Evolutionary conservation across 1,284 basidiomycete species (phyloP).

Genomic region (Phlebopus sp.): DNA sequence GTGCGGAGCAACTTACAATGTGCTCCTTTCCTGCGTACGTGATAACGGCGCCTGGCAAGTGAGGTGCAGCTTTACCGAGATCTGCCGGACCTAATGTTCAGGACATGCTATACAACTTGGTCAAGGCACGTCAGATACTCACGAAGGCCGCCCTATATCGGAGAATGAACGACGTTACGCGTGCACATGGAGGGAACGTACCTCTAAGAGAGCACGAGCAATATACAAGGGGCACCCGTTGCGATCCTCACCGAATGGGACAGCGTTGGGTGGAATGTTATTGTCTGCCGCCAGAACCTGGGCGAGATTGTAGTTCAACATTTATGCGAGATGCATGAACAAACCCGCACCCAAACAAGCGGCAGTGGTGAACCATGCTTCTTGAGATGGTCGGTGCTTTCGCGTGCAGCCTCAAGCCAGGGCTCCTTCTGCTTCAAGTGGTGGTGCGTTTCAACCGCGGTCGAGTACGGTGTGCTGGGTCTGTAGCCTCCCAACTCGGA

Average conservation of each 20-base stretch:
- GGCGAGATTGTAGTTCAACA: neutral
- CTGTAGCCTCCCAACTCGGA: conserved; percentile 19
- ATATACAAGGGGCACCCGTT: conserved; percentile 28
- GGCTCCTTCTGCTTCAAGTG: conserved; percentile 23
- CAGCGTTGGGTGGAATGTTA: conserved; percentile 30
- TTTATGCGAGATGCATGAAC: neutral
- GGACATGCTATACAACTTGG: neutral
- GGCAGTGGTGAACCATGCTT: conserved; percentile 28
- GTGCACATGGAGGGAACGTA: neutral
- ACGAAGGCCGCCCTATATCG: conserved; percentile 24
- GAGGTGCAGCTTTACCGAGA: conserved; percentile 28
- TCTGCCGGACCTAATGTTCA: conserved; percentile 13
- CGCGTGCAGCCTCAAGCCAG: conserved; percentile 28
- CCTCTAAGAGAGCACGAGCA: conserved; percentile 32
- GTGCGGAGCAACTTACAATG: conserved; percentile 14
- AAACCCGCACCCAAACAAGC: conserved; percentile 27
- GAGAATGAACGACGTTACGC: neutral
- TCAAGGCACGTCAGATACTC: conserved; percentile 2
- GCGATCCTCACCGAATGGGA: conserved; percentile 33
- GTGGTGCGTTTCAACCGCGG: conserved; percentile 11
- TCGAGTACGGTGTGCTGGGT: conserved; percentile 14
- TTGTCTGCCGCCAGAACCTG: conserved; percentile 32
- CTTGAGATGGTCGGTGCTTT: conserved; percentile 30
- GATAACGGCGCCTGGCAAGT: conserved; percentile 27
- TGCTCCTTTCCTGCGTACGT: conserved; percentile 30